Evolutionary conservation across 1,139 yeast genomes (phyloP), one percentile per base, ranked within the genome.

Genomic region (Geotrichum candidum): DNA sequence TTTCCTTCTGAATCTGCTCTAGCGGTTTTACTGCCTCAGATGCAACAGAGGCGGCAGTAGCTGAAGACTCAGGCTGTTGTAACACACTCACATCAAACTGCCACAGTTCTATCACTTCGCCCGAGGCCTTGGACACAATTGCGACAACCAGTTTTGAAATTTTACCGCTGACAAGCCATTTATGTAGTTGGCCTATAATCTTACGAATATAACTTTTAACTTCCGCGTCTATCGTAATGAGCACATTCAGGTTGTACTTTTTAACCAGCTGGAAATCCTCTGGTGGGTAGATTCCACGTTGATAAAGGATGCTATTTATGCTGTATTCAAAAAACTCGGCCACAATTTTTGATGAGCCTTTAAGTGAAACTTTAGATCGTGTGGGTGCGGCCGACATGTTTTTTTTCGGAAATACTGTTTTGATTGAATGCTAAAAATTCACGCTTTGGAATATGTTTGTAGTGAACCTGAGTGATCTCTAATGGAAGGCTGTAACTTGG

Each of bases 271-370:
- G 83, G 74, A 92, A 92, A 72, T 90, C 97, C 68, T 90, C 96
- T 1, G 90, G 81, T 0, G 97, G 97, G 70, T 92, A 92, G 51
- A 92, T 87, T 0, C 96, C 96, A 61, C 98, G 77, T 72, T 92
- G 98, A 73, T 88, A 92, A 6, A 92, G 80, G 45, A 92, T 89
- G 64, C 87, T 84, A 72, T 89, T 87, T 65, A 90, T 84, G 63
- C 92, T 84, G 71, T 84, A 90, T 69, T 88, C 85, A 70, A 91
- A 91, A 76, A 89, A 91, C 74, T 91, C 96, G 1, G 94, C 84
- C 0, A 90, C 90, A 0, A 83, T 80, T 66, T 86, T 84, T 48
- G 94, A 84, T 0, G 96, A 88, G 4, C 96, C 96, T 68, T 85
- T 85, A 56, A 90, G 77, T 0, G 91, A 84, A 41, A 89, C 72